These are phyloP conservation scores for Mucor sp. DNA, from an alignment of 371 early-diverging fungal species.

Conservation along the genomic window DNA sequence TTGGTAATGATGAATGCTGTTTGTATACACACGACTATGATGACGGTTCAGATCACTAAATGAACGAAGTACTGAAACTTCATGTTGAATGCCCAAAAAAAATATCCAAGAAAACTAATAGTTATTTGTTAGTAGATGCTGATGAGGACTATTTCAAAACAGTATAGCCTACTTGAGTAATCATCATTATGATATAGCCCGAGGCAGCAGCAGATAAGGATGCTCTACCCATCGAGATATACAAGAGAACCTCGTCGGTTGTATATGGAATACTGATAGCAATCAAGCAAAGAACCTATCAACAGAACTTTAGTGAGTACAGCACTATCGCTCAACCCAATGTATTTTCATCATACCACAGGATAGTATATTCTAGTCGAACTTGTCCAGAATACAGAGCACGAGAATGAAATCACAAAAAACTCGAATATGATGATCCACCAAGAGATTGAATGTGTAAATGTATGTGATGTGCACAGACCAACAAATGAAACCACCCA, in stretches of 20 bases:
- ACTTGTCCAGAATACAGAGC: slow-evolving; percentile 28
- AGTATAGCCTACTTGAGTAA: slow-evolving; percentile 27
- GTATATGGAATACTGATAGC: slow-evolving; percentile 37
- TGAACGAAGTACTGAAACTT: slow-evolving; percentile 19
- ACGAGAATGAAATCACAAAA: slow-evolving; percentile 23
- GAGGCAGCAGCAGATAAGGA: slow-evolving; percentile 26
- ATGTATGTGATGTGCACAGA: slow-evolving; percentile 31
- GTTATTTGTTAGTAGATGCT: neutral
- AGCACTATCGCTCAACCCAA: neutral
- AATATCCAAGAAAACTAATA: slow-evolving; percentile 40
- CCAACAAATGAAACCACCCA: slow-evolving; percentile 45
- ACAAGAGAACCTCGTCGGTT: slow-evolving; percentile 28
- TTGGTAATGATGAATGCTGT: slow-evolving; percentile 7
- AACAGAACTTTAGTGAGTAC: neutral
- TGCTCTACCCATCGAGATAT: slow-evolving; percentile 20
- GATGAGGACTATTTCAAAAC: neutral
- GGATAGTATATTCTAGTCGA: slow-evolving; percentile 21
- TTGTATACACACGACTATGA: slow-evolving; percentile 3
- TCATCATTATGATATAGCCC: slow-evolving; percentile 36
- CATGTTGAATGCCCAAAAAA: slow-evolving; percentile 34
- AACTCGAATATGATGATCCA: slow-evolving; percentile 37
- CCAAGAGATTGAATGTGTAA: slow-evolving; percentile 33
- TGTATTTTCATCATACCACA: slow-evolving; percentile 29
- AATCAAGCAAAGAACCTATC: slow-evolving; percentile 33
- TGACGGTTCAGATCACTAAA: slow-evolving; percentile 13